phyloP scores from a whole-genome alignment of 441 rosid species.

The Populus trichocarpa region DNA sequence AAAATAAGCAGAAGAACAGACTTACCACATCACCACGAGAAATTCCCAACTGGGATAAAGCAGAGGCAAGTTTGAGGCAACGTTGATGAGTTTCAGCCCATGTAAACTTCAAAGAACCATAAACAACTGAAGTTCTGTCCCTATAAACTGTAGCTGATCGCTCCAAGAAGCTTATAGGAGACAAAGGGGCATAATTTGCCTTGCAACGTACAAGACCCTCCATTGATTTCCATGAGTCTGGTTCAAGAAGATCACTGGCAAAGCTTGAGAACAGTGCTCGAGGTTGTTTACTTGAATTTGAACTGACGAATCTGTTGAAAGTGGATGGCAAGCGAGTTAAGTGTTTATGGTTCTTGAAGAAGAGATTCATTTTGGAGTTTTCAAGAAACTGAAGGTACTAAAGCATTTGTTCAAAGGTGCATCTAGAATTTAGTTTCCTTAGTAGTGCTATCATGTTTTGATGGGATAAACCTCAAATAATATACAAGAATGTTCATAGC shows the following conservation, averaged over 20 bases:
- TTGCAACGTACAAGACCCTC: conserved; percentile 48
- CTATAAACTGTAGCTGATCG: conserved; percentile 58
- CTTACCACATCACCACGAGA: conserved; percentile 65
- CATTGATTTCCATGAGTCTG: conserved; percentile 42
- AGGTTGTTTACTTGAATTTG: background rate
- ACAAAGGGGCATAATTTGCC: conserved; percentile 48
- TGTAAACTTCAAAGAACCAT: conserved; percentile 38
- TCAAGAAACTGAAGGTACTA: background rate
- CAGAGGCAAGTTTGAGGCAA: conserved; percentile 65
- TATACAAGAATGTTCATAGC: no score
- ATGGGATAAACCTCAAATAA: background rate
- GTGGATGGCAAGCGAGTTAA: conserved; percentile 6
- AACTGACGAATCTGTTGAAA: background rate
- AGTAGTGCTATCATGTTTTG: background rate
- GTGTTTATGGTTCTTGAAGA: conserved; percentile 10
- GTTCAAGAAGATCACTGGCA: conserved; percentile 10
- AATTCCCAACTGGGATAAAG: conserved; percentile 56
- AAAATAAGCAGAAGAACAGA: background rate
- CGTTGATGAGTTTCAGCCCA: conserved; percentile 60
- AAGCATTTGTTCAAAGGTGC: background rate
- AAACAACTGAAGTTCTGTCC: conserved; percentile 48
- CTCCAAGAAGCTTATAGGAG: conserved; percentile 63
- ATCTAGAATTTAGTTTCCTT: background rate
- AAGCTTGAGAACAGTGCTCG: conserved; percentile 14
- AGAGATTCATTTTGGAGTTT: conserved; percentile 12